A percentile compares a stretch with the other conserved stretches of the same genome.
Conservation (phyloP, 2,329 filamentous ascomycete species). For the Fusarium ramigenum region DNA sequence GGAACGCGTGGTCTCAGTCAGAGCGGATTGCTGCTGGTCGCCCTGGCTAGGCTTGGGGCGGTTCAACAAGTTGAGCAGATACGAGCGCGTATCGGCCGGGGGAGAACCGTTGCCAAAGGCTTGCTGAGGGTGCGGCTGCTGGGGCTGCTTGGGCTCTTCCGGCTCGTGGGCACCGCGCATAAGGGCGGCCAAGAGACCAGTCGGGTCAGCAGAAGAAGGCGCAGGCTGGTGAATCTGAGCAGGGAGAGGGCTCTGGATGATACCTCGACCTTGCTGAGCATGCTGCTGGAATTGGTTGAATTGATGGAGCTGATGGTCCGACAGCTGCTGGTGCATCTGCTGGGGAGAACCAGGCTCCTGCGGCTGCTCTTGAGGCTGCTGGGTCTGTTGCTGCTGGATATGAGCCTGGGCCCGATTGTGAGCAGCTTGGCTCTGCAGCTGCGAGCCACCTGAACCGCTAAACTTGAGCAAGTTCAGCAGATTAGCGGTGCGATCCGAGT, state of each 20-base stretch:
- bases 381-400: slow-evolving; percentile 25
- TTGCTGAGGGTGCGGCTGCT: slow-evolving; percentile 39
- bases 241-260: slow-evolving; percentile 42
- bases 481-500: slow-evolving; percentile 61
- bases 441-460: slow-evolving; percentile 52
- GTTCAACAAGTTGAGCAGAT: slow-evolving; percentile 86
- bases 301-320: slow-evolving; percentile 45
- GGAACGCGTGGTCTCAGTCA: slow-evolving; percentile 55
- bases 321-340: slow-evolving; percentile 35
- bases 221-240: slow-evolving; percentile 65
- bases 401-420: slow-evolving; percentile 33
- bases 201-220: slow-evolving; percentile 64
- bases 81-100: slow-evolving; percentile 79
- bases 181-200: slow-evolving; percentile 66
- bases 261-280: slow-evolving; percentile 28
- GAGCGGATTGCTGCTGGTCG: slow-evolving; percentile 54
- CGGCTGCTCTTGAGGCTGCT: slow-evolving; percentile 31
- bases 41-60: slow-evolving; percentile 74
- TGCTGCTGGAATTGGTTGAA: slow-evolving; percentile 43
- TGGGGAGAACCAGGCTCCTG: slow-evolving; percentile 31
- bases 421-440: slow-evolving; percentile 48
- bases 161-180: slow-evolving; percentile 66
- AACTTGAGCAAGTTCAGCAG: slow-evolving; percentile 71
- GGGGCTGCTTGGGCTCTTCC: slow-evolving; percentile 51
- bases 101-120: slow-evolving; percentile 62